Base-by-base conservation (phyloP, 345 rosid species). In the Eucalyptus sideroxylon region DNA sequence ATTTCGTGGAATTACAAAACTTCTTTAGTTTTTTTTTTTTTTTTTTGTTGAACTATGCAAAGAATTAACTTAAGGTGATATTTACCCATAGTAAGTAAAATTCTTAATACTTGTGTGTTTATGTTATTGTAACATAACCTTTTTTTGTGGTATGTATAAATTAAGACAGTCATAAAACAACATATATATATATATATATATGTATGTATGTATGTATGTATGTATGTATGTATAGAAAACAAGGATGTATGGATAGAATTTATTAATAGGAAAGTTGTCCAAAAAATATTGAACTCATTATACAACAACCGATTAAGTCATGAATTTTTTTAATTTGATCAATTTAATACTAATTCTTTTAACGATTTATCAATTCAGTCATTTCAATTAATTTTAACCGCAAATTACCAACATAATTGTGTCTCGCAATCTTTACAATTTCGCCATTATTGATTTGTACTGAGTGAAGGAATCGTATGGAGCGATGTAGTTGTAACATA, bases 321-420 rank as follows among this genome's bases (percentile, higher is more conserved):
- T 56, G 13, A 56, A 9, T 23, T 56, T 24, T n/a, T 56, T 56
- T 1, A 24, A 24, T 56, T 56, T 56, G 0, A 0, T 9, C 0
- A 56, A 24, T 9, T 4, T 1, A 56, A 56, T 56, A 0, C 0
- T 0, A 56, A 56, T 0, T 23, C 1, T 56, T 56, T 56, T 0
- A 1, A 24, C 0, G 4, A 56, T 56, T 56, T 56, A 56, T 24
- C 14, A 56, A 24, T 56, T 56, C 0, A 23, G 0, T 24, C 0
- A 0, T 56, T 56, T 56, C 1, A 0, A 1, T 2, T 0, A 0
- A 9, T 23, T 56, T 56, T 26, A 0, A 56, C 4, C 0, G 0
- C 5, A 24, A 56, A 56, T 24, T 56, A 23, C 1, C 2, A 0
- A 23, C 62, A 24, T 56, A 0, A 56, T 26, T 56, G 14, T 10